Evolutionary conservation across 805 yeast genomes (phyloP).

Genomic region (Tetrapisispora namnaoensis): DNA sequence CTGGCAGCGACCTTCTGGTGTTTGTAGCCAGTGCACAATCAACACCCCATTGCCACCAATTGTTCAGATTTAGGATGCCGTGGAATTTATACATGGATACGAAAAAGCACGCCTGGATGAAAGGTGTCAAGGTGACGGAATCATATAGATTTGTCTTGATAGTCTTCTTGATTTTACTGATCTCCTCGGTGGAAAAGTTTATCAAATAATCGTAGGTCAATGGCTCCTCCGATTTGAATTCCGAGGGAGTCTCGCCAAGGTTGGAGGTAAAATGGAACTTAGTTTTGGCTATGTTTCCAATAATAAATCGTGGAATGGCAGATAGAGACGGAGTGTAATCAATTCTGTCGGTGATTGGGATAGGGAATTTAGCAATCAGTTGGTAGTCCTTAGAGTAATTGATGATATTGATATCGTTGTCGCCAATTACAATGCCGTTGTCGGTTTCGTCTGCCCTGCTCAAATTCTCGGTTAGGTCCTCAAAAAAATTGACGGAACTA

Average conservation of each 20-base stretch:
- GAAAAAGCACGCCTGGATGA: slow-evolving; percentile 18
- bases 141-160: slow-evolving; percentile 7
- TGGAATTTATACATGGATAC: slow-evolving; percentile 13
- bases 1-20: slow-evolving; percentile 12
- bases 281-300: slow-evolving; percentile 7
- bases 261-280: slow-evolving; percentile 11
- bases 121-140: slow-evolving; percentile 19
- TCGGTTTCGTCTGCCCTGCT: not conserved
- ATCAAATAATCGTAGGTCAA: slow-evolving; percentile 9
- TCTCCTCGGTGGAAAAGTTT: slow-evolving; percentile 7
- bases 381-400: slow-evolving; percentile 11
- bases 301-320: slow-evolving; percentile 9
- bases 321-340: slow-evolving; percentile 11
- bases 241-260: slow-evolving; percentile 5
- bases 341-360: slow-evolving; percentile 17
- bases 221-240: slow-evolving; percentile 2
- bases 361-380: slow-evolving; percentile 10
- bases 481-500: slow-evolving; percentile 15
- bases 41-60: slow-evolving; percentile 13
- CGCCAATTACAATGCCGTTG: not conserved
- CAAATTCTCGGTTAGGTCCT: slow-evolving; percentile 12
- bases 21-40: slow-evolving; percentile 19
- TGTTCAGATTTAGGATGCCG: slow-evolving; percentile 9
- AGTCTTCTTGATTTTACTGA: slow-evolving; percentile 6
- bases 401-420: not conserved